Percentiles rank a stretch among this genome's conserved stretches.
Conservation (phyloP, 306 rosid species). For the Astragalus membranaceus region DNA sequence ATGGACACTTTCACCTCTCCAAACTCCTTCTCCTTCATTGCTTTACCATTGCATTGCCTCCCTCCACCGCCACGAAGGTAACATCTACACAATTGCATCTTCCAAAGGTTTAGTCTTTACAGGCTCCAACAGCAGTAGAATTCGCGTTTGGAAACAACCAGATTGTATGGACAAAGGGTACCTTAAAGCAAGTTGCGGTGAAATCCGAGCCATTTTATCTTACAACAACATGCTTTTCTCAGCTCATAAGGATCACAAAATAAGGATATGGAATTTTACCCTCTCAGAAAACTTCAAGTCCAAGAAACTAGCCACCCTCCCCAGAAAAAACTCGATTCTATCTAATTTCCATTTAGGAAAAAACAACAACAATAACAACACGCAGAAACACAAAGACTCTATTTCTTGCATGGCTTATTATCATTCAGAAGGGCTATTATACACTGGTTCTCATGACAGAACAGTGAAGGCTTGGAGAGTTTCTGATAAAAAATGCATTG, state of each 20-base stretch:
- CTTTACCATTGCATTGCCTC: constrained; percentile 69
- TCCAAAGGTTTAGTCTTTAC: constrained; percentile 58
- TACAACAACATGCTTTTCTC: constrained; percentile 50
- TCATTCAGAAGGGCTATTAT: constrained; percentile 59
- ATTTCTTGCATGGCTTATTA: constrained; percentile 69
- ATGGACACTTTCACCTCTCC: constrained; percentile 68
- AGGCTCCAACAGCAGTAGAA: constrained; percentile 47
- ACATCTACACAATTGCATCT: constrained; percentile 48
- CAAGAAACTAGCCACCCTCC: constrained; percentile 46
- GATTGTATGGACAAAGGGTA: constrained; percentile 52
- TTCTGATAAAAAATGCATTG: constrained; percentile 39
- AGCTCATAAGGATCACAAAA: constrained; percentile 51
- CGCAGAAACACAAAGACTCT: constrained; percentile 33
- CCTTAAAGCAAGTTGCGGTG: constrained; percentile 38
- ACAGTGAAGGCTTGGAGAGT: constrained; percentile 63
- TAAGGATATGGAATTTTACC: constrained; percentile 54
- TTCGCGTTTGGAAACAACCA: constrained; percentile 55
- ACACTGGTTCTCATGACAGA: constrained; percentile 59
- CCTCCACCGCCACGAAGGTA: constrained; percentile 61
- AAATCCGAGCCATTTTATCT: constrained; percentile 42
- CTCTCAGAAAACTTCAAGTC: constrained; percentile 39
- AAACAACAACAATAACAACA: neutral
- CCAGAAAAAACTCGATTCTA: constrained; percentile 35
- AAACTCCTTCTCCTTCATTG: constrained; percentile 52
- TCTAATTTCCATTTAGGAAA: constrained; percentile 20